Percentiles rank a stretch among this genome's conserved stretches.
Conservation (phyloP, 371 early-diverging fungal genomes). For the Apophysomyces trapeziformis region DNA sequence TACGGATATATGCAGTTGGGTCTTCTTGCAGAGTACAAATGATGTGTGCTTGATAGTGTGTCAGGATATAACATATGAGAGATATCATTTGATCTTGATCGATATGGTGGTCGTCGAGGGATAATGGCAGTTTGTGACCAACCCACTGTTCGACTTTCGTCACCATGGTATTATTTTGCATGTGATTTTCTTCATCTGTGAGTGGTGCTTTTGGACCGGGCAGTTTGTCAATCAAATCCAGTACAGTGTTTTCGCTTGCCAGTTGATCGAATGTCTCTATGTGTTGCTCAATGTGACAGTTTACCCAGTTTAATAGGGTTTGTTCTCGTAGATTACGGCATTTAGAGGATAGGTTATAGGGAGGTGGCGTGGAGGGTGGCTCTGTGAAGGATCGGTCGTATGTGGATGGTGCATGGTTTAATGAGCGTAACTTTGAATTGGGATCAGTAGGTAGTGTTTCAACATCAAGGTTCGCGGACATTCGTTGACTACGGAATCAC, state of each 20-base stretch:
- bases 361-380: constrained; percentile 14
- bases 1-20: constrained; percentile 31
- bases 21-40: constrained; percentile 27
- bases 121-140: constrained; percentile 3
- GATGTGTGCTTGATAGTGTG: constrained; percentile 35
- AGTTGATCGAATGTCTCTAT: constrained; percentile 14
- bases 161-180: constrained; percentile 5
- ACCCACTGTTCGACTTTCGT: constrained; percentile 12
- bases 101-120: constrained; percentile 15
- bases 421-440: constrained; percentile 11
- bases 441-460: constrained; percentile 19
- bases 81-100: constrained; percentile 29
- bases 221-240: constrained; percentile 1
- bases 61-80: constrained; percentile 39
- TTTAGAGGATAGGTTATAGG: constrained; percentile 15
- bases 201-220: constrained; percentile 2
- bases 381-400: constrained; percentile 14
- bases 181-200: constrained; percentile 3
- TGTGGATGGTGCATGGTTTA: constrained; percentile 18
- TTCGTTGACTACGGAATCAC: constrained; percentile 8
- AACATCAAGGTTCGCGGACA: constrained; percentile 25
- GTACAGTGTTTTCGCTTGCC: constrained; percentile 6
- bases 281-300: neutral
- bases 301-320: constrained; percentile 23
- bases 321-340: constrained; percentile 23